Percentiles rank a stretch among this genome's conserved stretches.
Conservation (phyloP, 2,329 filamentous ascomycete species). For the Talaromyces sp. region DNA sequence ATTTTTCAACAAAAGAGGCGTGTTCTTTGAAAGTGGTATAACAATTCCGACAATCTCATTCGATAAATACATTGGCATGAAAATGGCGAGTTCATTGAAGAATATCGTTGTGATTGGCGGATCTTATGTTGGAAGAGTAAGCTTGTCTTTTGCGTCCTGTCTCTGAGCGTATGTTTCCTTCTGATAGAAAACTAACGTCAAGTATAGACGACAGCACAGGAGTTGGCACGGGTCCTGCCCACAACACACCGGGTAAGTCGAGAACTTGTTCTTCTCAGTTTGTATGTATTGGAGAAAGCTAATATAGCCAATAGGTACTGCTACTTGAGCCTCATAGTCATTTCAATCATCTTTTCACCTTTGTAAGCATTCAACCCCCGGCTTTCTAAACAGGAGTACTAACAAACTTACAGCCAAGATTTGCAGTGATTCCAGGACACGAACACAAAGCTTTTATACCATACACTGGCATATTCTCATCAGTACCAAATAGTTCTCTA, state of each 20-base stretch:
- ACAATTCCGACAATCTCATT: background rate
- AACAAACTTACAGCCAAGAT: constrained; percentile 20
- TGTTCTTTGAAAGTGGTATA: background rate
- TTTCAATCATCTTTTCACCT: constrained; percentile 31
- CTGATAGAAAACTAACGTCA: constrained; percentile 5
- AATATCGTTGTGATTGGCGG: constrained; percentile 33
- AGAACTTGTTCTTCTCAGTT: background rate
- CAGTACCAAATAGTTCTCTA: constrained; percentile 15
- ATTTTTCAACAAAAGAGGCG: background rate
- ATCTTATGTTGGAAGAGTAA: constrained; percentile 30
- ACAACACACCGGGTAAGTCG: constrained; percentile 27
- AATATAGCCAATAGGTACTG: constrained; percentile 20
- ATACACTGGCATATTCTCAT: constrained; percentile 26
- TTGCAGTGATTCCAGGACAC: constrained; percentile 28
- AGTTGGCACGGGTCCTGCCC: constrained; percentile 28
- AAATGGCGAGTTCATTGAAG: constrained; percentile 23
- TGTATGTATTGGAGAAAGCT: background rate
- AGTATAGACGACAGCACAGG: constrained; percentile 27
- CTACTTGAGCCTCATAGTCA: constrained; percentile 30
- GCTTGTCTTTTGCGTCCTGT: background rate
- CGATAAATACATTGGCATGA: background rate
- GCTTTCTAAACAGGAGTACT: background rate
- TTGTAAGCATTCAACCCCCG: constrained; percentile 16
- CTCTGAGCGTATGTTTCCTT: background rate
- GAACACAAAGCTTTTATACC: constrained; percentile 33